Base-by-base conservation (phyloP, 345 rosid genomes). In the Hibiscus tridactylites region DNA sequence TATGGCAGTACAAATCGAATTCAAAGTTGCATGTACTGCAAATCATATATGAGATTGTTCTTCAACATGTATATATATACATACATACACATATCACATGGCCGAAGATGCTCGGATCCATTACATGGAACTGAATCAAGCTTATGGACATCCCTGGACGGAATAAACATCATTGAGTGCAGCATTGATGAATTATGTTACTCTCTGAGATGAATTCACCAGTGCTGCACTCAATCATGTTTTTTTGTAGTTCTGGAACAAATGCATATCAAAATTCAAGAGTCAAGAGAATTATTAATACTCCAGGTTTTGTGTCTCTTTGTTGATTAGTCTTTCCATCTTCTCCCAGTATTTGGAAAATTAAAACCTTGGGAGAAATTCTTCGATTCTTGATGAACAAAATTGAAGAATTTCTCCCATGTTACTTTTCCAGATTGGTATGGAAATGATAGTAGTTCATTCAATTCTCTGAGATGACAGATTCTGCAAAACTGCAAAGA, bases 111-210 rank as follows among this genome's bases (percentile, higher is more conserved):
- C 58, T 9, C 33, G 26, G 68, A 61, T 74, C 65, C 15, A 35
- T 46, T 26, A 71, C 37, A 75, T 57, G 2, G 61, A 19, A 61
- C 19, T 46, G 74, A 67, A 57, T 44, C 26, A 59, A 59, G 35
- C 33, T 44, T 21, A 15, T 58, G 71, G 77, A 63, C 77, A 65
- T 46, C 47, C 66, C 79, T 71, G 71, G 82, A 75, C 66, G 17
- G 79, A 56, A 81, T 78, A 81, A 76, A 62, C 83, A 73, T 84
- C 85, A 84, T 84, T 84, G 88, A 84, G 88, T 85, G 88, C 86
- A 85, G 88, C 88, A 83, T 85, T 85, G 88, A 85, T 83, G 86
- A 79, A 75, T 39, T 17, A 13, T 56, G 6, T n/a, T 2, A 12
- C 7, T 16, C 33, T 17, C 24, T 16, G 42, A 67, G 60, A 59